Evolutionary conservation across 2,329 filamentous ascomycete genomes (phyloP).

Genomic region (Ophiostoma montium): DNA sequence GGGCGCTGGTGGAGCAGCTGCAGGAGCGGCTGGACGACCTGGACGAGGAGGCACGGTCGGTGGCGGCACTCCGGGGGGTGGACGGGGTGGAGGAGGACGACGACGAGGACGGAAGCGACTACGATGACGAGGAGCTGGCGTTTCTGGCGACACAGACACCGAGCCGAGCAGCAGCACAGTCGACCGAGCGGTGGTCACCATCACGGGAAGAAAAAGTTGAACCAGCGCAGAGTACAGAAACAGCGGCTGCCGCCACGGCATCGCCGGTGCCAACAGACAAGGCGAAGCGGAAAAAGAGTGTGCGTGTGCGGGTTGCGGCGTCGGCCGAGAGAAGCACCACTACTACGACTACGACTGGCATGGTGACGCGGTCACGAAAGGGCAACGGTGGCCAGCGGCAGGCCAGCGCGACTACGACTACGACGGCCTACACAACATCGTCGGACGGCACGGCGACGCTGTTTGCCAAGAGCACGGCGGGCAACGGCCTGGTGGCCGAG

Average conservation of each 20-base stretch:
- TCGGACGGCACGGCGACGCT: not conserved
- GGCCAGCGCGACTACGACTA: not conserved
- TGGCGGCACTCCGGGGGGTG: constrained; percentile 17
- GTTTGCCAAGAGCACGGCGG: constrained; percentile 6
- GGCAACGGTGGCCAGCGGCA: not conserved
- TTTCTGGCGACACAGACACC: constrained; percentile 43
- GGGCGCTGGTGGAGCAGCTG: constrained; percentile 51
- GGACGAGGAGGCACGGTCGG: constrained; percentile 38
- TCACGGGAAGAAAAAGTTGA: too few relatives aligned
- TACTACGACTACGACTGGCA: constrained; percentile 7
- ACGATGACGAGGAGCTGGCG: constrained; percentile 37
- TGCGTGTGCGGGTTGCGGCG: constrained; percentile 4
- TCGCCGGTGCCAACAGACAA: not conserved
- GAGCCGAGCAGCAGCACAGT: constrained; percentile 23
- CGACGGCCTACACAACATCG: not conserved
- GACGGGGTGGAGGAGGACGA: constrained; percentile 22
- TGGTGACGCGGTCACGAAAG: constrained; percentile 4
- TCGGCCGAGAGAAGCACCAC: not conserved
- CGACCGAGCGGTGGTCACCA: not conserved
- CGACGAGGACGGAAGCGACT: constrained; percentile 29
- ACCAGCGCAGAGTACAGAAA: not conserved
- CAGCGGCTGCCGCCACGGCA: not conserved
- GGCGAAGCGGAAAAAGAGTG: not conserved
- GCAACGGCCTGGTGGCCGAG: constrained; percentile 26
- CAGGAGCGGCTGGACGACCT: constrained; percentile 54